Conservation (phyloP, 2,329 filamentous ascomycete genomes). For the Cladosporium cucumerinum region DNA sequence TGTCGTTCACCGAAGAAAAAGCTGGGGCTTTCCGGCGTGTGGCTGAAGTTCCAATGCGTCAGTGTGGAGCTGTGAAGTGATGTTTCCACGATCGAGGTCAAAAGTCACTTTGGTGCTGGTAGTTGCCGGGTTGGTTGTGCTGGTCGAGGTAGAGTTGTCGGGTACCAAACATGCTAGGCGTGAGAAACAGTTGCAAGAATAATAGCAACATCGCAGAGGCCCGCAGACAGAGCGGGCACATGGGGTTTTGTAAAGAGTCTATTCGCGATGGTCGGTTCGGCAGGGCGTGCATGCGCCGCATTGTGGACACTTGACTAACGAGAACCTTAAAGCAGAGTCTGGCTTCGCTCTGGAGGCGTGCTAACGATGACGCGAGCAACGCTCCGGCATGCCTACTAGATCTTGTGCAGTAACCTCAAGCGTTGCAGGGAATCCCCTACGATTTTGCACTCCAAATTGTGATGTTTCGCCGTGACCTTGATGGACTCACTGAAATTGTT, state of each 20-base stretch:
- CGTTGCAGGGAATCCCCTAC: constrained; percentile 14
- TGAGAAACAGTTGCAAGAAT: background rate
- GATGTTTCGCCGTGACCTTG: background rate
- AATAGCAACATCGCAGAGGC: background rate
- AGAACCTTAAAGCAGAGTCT: constrained; percentile 13
- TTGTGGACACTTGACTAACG: constrained; percentile 12
- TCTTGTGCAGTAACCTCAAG: constrained; percentile 12
- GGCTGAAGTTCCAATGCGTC: background rate
- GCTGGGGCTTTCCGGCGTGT: constrained; percentile 14
- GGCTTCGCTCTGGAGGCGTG: background rate
- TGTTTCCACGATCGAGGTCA: constrained; percentile 4
- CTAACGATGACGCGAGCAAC: constrained; percentile 14
- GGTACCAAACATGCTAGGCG: constrained; percentile 13
- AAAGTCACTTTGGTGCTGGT: background rate
- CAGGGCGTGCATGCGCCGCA: constrained; percentile 12
- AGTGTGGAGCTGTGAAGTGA: background rate
- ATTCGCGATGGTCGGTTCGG: constrained; percentile 10
- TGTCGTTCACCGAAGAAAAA: constrained; percentile 8
- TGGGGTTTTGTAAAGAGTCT: constrained; percentile 16
- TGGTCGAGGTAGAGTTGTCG: background rate
- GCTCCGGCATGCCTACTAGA: constrained; percentile 4
- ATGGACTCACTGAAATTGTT: background rate
- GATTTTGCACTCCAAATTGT: background rate
- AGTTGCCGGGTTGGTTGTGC: background rate
- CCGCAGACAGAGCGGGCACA: constrained; percentile 5